These are phyloP conservation scores for Kokia cookei DNA, from an alignment of 441 rosid genomes.

Conservation along the genomic window DNA sequence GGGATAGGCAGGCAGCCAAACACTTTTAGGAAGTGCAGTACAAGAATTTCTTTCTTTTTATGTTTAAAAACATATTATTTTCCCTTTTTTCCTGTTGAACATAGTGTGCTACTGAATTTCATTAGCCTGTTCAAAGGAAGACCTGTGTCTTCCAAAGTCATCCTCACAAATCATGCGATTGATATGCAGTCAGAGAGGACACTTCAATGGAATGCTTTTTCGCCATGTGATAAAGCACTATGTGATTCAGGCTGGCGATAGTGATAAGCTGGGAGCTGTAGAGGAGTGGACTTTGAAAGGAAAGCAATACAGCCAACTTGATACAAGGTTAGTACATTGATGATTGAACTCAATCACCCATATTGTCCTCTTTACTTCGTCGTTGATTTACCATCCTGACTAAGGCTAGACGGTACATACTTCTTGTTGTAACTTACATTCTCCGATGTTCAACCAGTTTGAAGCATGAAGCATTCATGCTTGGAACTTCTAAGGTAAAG, in stretches of 20 bases:
- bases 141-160: not conserved
- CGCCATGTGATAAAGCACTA: constrained; percentile 51
- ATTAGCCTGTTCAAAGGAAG: not conserved
- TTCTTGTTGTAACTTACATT: constrained; percentile 1
- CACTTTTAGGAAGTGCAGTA: not conserved
- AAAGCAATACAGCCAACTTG: constrained; percentile 36
- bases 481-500: constrained; percentile 54
- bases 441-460: constrained; percentile 27
- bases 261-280: constrained; percentile 25
- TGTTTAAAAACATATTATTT: not conserved
- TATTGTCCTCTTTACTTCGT: constrained; percentile 1
- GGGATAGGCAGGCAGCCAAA: not conserved
- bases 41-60: not conserved
- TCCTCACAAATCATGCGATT: constrained; percentile 8
- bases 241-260: constrained; percentile 51
- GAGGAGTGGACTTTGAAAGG: constrained; percentile 51
- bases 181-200: constrained; percentile 54
- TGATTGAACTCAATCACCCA: constrained; percentile 1
- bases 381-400: not conserved
- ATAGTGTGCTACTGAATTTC: not conserved
- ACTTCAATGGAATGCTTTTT: constrained; percentile 53
- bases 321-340: constrained; percentile 24
- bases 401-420: not conserved
- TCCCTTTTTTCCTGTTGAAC: not conserved
- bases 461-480: constrained; percentile 61